These are phyloP conservation scores for Globisporangium yorkense DNA, from an alignment of 352 stramenopile species.

Conservation along the genomic window DNA sequence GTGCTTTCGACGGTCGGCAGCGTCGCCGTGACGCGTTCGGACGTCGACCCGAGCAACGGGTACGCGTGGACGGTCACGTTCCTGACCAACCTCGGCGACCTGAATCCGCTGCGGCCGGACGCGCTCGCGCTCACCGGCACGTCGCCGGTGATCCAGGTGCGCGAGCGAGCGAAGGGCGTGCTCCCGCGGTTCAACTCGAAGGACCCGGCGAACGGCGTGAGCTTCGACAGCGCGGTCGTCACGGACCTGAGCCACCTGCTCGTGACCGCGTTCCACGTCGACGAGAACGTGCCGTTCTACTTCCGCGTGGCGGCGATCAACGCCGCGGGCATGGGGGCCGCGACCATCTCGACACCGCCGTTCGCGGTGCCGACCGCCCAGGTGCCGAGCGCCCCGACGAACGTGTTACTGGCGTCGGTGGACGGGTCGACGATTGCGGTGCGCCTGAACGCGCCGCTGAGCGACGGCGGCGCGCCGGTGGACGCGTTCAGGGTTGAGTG, in stretches of 20 bases:
- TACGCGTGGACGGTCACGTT: conserved; percentile 94
- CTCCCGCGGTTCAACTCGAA: conserved; percentile 90
- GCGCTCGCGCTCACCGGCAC: conserved; percentile 86
- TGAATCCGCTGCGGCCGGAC: conserved; percentile 76
- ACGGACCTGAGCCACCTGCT: conserved; percentile 86
- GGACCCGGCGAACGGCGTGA: conserved; percentile 71
- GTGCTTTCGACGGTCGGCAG: conserved; percentile 83
- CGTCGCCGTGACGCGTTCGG: conserved; percentile 82
- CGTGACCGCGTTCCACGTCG: conserved; percentile 76
- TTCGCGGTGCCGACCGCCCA: conserved; percentile 86
- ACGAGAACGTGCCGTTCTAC: conserved; percentile 94
- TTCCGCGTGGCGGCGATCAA: conserved; percentile 93
- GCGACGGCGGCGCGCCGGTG: conserved; percentile 81
- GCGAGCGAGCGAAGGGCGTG: conserved; percentile 65
- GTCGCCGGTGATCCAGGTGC: conserved; percentile 70
- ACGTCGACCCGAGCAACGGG: conserved; percentile 87
- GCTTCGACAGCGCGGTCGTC: conserved; percentile 83
- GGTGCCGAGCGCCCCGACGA: conserved; percentile 46
- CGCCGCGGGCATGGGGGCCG: conserved; percentile 59
- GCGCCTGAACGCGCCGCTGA: conserved; percentile 61
- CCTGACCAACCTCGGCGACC: conserved; percentile 84
- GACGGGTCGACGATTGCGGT: conserved; percentile 88
- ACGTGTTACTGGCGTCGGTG: conserved; percentile 73
- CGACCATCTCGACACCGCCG: conserved; percentile 71
- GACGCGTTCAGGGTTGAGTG: conserved; percentile 92